A percentile compares a stretch with the other conserved stretches of the same genome.
Evolutionary conservation across 164 flowering plant genomes (phyloP).

Genomic region (Chimonanthus salicifolius): DNA sequence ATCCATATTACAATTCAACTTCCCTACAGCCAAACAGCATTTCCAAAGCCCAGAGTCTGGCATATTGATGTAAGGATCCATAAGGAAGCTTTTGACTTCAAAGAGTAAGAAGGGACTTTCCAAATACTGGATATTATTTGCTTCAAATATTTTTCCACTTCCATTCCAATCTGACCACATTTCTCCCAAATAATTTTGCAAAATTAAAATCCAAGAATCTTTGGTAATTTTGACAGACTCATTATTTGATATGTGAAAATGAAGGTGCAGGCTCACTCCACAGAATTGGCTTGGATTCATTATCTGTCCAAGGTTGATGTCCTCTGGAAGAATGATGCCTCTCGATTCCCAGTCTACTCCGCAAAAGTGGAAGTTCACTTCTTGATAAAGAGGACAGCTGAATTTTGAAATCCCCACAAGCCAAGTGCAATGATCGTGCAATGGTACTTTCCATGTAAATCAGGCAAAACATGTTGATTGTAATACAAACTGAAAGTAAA

Average conservation of each 20-base stretch:
- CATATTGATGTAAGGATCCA: constrained; percentile 27
- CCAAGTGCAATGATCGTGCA: constrained; percentile 36
- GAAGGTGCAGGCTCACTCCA: constrained; percentile 56
- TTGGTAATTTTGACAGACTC: constrained; percentile 12
- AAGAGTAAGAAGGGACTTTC: constrained; percentile 58
- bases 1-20: constrained; percentile 48
- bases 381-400: constrained; percentile 23
- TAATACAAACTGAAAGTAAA: constrained; percentile 34
- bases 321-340: constrained; percentile 11
- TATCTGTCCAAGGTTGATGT: constrained; percentile 14
- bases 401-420: constrained; percentile 53
- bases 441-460: constrained; percentile 26
- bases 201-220: constrained; percentile 16
- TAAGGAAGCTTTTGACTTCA: constrained; percentile 39
- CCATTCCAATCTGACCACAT: constrained; percentile 53
- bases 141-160: constrained; percentile 26
- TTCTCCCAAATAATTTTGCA: constrained; percentile 38
- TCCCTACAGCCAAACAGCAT: constrained; percentile 55
- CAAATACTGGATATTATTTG: constrained; percentile 20
- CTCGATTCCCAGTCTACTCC: constrained; percentile 5
- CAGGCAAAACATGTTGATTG: constrained; percentile 34
- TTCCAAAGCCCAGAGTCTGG: constrained; percentile 36
- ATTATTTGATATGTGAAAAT: constrained; percentile 17
- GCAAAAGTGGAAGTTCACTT: constrained; percentile 8
- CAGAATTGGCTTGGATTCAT: constrained; percentile 27